Percentiles rank a stretch among this genome's conserved stretches.
Conservation (phyloP, 1,284 basidiomycete genomes). For the Sporisorium iseilematis-ciliati region DNA sequence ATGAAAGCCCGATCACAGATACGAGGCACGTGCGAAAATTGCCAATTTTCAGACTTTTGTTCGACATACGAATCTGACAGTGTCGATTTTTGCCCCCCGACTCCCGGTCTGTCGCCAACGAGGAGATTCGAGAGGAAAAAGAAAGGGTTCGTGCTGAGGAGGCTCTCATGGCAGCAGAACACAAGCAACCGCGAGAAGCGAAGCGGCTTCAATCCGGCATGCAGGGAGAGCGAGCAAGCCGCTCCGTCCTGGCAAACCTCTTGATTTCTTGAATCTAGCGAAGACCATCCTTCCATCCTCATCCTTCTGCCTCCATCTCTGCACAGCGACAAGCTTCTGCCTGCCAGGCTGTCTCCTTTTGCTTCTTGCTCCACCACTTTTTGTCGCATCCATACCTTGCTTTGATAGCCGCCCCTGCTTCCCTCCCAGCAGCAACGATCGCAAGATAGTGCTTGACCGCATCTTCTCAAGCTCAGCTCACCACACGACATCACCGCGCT, state of each 20-base stretch:
- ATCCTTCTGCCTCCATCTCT: not conserved
- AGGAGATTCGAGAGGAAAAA: conserved; percentile 12
- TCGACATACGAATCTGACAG: conserved; percentile 1
- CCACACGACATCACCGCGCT: conserved; percentile 5
- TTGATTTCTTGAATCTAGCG: not conserved
- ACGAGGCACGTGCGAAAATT: conserved; percentile 22
- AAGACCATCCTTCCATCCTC: not conserved
- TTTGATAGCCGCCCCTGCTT: not conserved
- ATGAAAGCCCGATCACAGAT: conserved; percentile 22
- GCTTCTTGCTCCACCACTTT: not conserved
- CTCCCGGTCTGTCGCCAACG: conserved; percentile 15
- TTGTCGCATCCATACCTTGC: not conserved
- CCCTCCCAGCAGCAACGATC: not conserved
- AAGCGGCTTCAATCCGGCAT: conserved; percentile 7
- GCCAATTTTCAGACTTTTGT: not conserved
- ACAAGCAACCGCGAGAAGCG: too few relatives aligned
- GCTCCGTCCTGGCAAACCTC: not conserved
- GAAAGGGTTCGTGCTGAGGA: conserved; percentile 9
- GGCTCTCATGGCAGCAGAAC: not conserved
- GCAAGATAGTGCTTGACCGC: not conserved
- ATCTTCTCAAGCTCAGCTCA: not conserved
- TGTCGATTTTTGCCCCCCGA: not conserved
- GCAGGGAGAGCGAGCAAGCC: conserved; percentile 8
- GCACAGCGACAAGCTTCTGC: not conserved
- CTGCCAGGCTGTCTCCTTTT: not conserved